These are phyloP conservation scores for Talaromyces sp. DNA, from an alignment of 2,329 filamentous ascomycete genomes.

Conservation along the genomic window DNA sequence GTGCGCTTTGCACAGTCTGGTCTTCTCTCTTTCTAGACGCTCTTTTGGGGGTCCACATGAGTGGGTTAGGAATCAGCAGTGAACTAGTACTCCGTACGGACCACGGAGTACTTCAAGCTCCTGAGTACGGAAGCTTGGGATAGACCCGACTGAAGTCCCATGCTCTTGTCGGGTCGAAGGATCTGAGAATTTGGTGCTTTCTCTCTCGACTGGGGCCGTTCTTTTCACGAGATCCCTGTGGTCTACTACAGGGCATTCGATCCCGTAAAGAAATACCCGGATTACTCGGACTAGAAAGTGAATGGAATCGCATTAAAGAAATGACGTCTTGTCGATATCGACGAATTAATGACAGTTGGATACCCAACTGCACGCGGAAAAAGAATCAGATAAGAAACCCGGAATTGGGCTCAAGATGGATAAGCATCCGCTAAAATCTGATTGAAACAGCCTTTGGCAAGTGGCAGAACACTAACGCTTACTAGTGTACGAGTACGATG, in stretches of 20 bases:
- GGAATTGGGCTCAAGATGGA: not conserved
- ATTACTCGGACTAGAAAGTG: not conserved
- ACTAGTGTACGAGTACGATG: not conserved
- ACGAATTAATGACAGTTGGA: not conserved
- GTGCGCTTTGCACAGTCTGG: not conserved
- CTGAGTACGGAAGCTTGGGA: not conserved
- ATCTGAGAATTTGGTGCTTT: not conserved
- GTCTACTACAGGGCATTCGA: not conserved
- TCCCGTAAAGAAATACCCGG: not conserved
- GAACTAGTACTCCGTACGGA: not conserved
- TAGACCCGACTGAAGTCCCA: not conserved
- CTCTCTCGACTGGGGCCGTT: no score
- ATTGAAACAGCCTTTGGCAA: not conserved
- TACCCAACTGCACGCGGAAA: not conserved
- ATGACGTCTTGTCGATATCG: not conserved
- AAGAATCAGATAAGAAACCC: conserved; percentile 4
- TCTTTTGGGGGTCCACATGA: not conserved
- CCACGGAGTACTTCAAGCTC: not conserved
- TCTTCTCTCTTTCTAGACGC: not conserved
- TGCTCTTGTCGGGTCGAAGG: not conserved
- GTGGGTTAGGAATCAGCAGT: not conserved
- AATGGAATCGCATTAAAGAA: not conserved
- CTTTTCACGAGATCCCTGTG: not conserved
- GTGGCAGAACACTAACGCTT: not conserved
- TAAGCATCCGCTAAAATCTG: not conserved